Evolutionary conservation across 306 rosid species (phyloP), one percentile per base, ranked within the genome.

Genomic region (Betula pendula): DNA sequence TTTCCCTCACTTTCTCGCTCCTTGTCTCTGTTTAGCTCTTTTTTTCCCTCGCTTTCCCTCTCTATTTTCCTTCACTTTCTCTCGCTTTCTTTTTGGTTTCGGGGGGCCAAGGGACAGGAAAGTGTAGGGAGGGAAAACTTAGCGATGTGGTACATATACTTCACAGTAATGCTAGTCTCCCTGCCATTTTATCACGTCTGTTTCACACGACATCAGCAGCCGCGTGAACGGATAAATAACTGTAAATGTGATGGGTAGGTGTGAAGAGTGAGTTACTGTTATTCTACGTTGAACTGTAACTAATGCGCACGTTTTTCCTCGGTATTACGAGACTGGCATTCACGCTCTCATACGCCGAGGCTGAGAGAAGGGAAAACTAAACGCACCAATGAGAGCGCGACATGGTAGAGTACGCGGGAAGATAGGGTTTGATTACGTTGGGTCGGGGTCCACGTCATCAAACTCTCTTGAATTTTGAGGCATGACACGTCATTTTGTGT

Each of bases 71-170:
- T 14, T 27, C 4, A 27, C 5, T 4, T 20, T 58, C 38, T 31
- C 20, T 55, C 52, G 1, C 2, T 12, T 67, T 66, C 49, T 8
- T 51, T 7, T 35, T 29, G n/a, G 20, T 17, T 51, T 71, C 49
- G 68, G 20, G 58, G 75, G 66, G 70, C 79, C 74, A 71, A 0
- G 13, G 1, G 6, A 78, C 79, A 72, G 47, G 65, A 78, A 85
- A 59, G 56, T 33, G 71, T 73, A 24, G 83, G 83, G 88, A 84
- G 91, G 94, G 85, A 84, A 86, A 89, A 84, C 90, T 82, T 48
- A 2, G 45, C 53, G 77, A 38, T 45, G 79, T 24, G 52, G 62
- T 8, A 38, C 35, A 42, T 29, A 29, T 29, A 2, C 2, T 29
- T 6, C 42, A 38, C 7, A 4, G 0, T 38, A 38, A 38, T 6